Percentiles rank a stretch among this genome's conserved stretches.
These are phyloP conservation scores for Tulasnella sp. DNA, from an alignment of 768 basidiomycete species.

Conservation along the genomic window DNA sequence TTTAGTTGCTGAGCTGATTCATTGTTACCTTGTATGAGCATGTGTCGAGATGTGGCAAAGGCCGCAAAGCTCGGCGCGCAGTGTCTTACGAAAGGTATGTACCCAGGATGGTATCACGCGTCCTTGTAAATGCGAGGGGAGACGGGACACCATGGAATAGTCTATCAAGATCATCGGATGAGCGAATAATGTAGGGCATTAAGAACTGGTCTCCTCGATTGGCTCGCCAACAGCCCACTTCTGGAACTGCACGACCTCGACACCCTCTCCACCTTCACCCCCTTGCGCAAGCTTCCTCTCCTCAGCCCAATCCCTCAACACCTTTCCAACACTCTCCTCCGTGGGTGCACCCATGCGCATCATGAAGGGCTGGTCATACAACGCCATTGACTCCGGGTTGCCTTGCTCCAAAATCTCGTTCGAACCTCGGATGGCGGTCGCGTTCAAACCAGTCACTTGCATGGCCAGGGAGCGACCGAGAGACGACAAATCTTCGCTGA, in stretches of 20 bases:
- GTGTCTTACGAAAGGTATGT: too few relatives aligned
- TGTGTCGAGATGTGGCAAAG: too few relatives aligned
- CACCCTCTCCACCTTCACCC: slow-evolving; percentile 19
- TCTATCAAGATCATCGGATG: not conserved
- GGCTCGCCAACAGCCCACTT: slow-evolving; percentile 22
- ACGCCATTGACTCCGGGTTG: slow-evolving; percentile 8
- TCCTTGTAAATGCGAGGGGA: not conserved
- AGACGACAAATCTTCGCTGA: not conserved
- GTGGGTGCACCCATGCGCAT: slow-evolving; percentile 11
- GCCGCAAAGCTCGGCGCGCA: too few relatives aligned
- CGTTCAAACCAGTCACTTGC: not conserved
- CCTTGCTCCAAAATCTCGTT: not conserved
- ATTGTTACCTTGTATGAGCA: too few relatives aligned
- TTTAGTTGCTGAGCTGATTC: not conserved
- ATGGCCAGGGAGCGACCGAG: slow-evolving; percentile 16
- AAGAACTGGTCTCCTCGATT: not conserved
- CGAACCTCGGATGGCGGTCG: not conserved
- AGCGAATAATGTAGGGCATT: not conserved
- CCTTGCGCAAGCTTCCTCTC: not conserved
- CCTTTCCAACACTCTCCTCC: slow-evolving; percentile 12
- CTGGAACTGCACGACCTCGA: slow-evolving; percentile 22
- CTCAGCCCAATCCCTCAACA: slow-evolving; percentile 7
- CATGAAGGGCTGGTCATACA: slow-evolving; percentile 24
- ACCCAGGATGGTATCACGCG: too few relatives aligned
- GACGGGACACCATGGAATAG: not conserved